Conservation (phyloP, 495 filamentous ascomycete genomes). For the Talaromyces nanjingensis region DNA sequence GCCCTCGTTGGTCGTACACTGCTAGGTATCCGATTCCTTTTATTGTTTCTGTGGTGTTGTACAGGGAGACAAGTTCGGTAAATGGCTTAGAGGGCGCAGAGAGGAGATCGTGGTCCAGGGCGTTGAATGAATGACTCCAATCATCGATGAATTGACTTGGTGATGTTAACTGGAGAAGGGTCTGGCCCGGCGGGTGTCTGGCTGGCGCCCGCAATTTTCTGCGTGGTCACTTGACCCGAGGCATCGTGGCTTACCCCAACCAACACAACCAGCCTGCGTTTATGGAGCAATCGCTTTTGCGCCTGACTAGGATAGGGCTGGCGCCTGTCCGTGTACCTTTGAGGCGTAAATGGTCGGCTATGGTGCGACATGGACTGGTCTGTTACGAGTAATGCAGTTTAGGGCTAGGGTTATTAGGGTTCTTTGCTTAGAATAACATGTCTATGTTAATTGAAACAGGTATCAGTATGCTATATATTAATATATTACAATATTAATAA, state of each 20-base stretch:
- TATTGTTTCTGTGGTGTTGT: background rate
- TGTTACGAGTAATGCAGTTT: too few relatives aligned
- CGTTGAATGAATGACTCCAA: background rate
- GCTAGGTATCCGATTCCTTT: background rate
- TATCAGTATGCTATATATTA: background rate
- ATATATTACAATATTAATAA: background rate
- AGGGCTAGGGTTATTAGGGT: too few relatives aligned
- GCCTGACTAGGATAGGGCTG: background rate
- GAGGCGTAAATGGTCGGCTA: background rate
- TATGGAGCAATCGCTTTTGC: background rate
- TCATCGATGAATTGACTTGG: background rate
- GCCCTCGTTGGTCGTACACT: background rate
- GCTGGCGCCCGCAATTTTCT: background rate
- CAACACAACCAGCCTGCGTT: background rate
- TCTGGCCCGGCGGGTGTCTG: background rate
- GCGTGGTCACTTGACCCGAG: background rate
- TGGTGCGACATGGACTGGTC: background rate
- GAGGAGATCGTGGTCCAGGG: background rate
- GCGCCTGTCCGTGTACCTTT: background rate
- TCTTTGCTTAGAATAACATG: too few relatives aligned
- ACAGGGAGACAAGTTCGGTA: background rate
- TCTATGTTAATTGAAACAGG: too few relatives aligned
- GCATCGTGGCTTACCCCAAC: background rate
- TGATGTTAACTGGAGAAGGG: background rate
- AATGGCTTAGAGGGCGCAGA: background rate